Base-by-base conservation (phyloP, 768 basidiomycete genomes). In the Gloeostereum incarnatum region DNA sequence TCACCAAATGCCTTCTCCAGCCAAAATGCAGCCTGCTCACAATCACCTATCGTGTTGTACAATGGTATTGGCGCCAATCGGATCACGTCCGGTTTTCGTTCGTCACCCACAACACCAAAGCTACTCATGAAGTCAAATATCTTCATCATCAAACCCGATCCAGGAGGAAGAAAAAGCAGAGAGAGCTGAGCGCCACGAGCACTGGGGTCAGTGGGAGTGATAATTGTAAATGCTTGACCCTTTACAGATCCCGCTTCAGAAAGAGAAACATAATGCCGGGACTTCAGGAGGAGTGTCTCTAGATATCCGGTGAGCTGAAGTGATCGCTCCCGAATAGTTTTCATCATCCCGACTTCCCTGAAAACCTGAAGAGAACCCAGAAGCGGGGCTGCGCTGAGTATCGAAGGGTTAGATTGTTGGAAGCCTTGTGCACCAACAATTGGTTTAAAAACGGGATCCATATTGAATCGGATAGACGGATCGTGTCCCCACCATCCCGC, bases 401-500 rank as follows among this genome's bases (percentile, higher is more conserved):
- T 78, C 40, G 80, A 83, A 6, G 96, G 92, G 61, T 97, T 98
- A 26, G 93, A 97, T 58, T 94, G 85, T 55, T 96, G 93, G 62
- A 86, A 97, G 29, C 92, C 92, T 57, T 90, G 85, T 1, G 96
- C 96, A 39, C 96, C 96, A 14, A 69, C 71, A 45, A 88, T 85
- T 6, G 92, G 83, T 34, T 73, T 73, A 62, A 96, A 99, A 36
- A 53, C 66, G 9, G 81, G 66, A 19, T 85, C 81, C 94, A 98
- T 98, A 39, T 72, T 64, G 65, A 99, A 98, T 21, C 96, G 81
- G 26, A 91, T 93, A 38, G 65, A 53, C 20, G 80, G 70, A 50
- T 90, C 78, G 56, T 97, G 92, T 31, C 96, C 96, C 94, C 94
- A 99, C 96, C 96, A 99, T 31, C 96, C 96, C 27, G 90, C 81